Conservation (phyloP, 2,329 filamentous ascomycete genomes). For the Ramularia endophylla region DNA sequence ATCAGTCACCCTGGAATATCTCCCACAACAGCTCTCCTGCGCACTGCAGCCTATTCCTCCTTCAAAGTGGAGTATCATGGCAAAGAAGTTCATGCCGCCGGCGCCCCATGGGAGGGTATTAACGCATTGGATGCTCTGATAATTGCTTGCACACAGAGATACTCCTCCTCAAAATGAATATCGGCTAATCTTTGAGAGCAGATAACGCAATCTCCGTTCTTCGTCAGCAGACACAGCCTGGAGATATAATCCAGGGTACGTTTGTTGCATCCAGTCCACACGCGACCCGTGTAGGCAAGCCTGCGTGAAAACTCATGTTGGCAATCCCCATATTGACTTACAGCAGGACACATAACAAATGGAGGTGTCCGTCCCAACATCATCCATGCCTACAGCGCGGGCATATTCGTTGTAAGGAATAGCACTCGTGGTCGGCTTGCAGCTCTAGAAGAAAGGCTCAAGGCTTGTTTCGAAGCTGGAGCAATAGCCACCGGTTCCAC, state of each 20-base stretch:
- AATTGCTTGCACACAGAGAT: conserved; percentile 16
- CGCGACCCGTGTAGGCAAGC: no score
- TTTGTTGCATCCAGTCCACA: no score
- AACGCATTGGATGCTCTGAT: conserved; percentile 32
- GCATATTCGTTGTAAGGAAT: conserved; percentile 34
- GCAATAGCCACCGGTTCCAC: conserved; percentile 44
- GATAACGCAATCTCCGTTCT: conserved; percentile 32
- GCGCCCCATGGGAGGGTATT: conserved; percentile 25
- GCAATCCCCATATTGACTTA: no score
- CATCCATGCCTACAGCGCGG: conserved; percentile 36
- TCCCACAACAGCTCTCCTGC: conserved; percentile 43
- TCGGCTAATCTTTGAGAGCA: no score
- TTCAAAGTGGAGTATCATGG: conserved; percentile 49
- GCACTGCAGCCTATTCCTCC: conserved; percentile 47
- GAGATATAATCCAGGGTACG: conserved; percentile 35
- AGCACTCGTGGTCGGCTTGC: conserved; percentile 25
- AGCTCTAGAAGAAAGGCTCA: conserved; percentile 29
- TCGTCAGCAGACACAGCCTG: conserved; percentile 35
- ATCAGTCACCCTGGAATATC: conserved; percentile 33
- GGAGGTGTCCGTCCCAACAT: conserved; percentile 32
- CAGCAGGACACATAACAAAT: conserved; percentile 20
- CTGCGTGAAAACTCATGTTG: no score
- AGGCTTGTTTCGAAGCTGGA: conserved; percentile 43
- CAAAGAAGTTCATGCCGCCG: conserved; percentile 34
- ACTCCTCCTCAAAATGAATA: no score